Base-by-base conservation (phyloP, 495 filamentous ascomycete species). In the Lineolata rhizophorae region DNA sequence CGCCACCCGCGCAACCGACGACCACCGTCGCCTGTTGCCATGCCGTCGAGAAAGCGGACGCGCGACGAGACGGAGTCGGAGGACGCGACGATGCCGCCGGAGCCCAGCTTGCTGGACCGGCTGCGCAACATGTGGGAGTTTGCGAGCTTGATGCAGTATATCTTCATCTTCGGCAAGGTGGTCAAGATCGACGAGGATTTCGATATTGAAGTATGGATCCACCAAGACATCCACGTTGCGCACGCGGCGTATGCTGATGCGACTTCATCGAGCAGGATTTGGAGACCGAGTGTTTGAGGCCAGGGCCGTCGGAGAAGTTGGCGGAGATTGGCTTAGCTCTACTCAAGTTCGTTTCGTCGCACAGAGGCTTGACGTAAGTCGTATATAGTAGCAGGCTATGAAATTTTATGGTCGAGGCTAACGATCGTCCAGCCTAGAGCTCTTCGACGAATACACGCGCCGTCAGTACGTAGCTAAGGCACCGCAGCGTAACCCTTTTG, bases 121-220 rank as follows among this genome's bases (percentile, higher is more conserved):
- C 61, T 97, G 36, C 63, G 85, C 30, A 87, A 77, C 49, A 74
- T 72, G 57, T 94, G 87, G 83, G 77, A 94, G 51, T 93, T 97
- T 53, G 79, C 87, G 29, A 83, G 81, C 47, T 62, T 97, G 3
- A 82, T 75, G 58, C 87, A 97, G 53, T 97, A 80, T 57, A 76
- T 94, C 33, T 70, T 70, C 43, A 65, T 82, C 32, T 97, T 97
- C 54, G 83, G 83, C 18, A 70, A 73, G 40, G 68, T 74, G 27
- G 72, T 90, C 52, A 90, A 85, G 54, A 75, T 92, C 36, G 77
- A 85, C 46, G n/a, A n/a, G n/a, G 74, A 75, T 47, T 57, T 91
- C 31, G 76, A 75, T 39, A 76, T 92, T 37, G 82, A 91, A 55
- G 83, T 91, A 67, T 34, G 62, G 20, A 51, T 31, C 20, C 20